Percentiles rank a stretch among this genome's conserved stretches.
phyloP scores from a whole-genome alignment of 108 stramenopile species.

The Cyclotella atomus region DNA sequence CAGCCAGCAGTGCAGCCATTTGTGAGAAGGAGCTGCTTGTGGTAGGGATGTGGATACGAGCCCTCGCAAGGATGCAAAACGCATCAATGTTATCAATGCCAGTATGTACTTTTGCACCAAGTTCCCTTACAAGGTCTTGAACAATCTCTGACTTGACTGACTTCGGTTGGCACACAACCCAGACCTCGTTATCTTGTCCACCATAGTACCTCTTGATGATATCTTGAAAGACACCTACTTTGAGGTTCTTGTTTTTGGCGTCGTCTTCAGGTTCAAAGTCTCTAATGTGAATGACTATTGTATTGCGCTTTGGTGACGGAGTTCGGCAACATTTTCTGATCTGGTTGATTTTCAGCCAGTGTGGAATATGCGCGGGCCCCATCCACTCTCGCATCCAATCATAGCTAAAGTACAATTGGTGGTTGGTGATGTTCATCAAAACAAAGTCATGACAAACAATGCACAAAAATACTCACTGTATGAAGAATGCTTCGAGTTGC shows the following conservation, averaged over 20 bases:
- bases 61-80: constrained; percentile 5
- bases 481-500: constrained; percentile 18
- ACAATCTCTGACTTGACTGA: constrained; percentile 15
- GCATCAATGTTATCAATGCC: constrained; percentile 18
- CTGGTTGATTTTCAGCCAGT: constrained; percentile 1
- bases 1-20: constrained; percentile 10
- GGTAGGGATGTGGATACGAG: constrained; percentile 12
- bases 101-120: constrained; percentile 12
- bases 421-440: neutral
- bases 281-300: constrained; percentile 17
- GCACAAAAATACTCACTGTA: constrained; percentile 10
- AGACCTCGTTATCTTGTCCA: neutral
- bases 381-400: constrained; percentile 21
- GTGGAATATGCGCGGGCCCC: constrained; percentile 1
- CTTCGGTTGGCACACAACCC: constrained; percentile 17
- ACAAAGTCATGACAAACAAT: neutral
- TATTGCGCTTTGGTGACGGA: neutral
- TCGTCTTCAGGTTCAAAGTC: constrained; percentile 22
- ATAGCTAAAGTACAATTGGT: neutral
- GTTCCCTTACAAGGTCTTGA: constrained; percentile 10
- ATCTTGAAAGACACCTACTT: constrained; percentile 11
- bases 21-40: constrained; percentile 14
- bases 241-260: constrained; percentile 14
- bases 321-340: neutral
- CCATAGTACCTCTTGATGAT: constrained; percentile 18